A percentile compares a stretch with the other conserved stretches of the same genome.
Evolutionary conservation across 2,329 filamentous ascomycete species (phyloP).

Genomic region (Cladosporium oxysporum): DNA sequence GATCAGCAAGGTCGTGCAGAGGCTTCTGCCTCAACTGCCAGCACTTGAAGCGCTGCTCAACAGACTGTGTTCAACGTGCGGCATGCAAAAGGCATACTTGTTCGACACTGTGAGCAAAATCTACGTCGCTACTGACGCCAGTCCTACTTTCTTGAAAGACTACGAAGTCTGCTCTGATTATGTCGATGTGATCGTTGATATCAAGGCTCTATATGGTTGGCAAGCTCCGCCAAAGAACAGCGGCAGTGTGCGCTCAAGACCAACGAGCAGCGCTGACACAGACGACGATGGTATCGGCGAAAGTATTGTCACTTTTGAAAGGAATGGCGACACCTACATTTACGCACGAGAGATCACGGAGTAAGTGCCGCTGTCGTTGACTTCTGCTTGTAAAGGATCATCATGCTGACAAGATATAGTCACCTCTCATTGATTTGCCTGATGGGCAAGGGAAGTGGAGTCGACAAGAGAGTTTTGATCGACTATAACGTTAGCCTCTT

Average conservation of each 20-base stretch:
- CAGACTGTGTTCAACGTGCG: constrained; percentile 87
- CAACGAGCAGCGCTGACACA: constrained; percentile 12
- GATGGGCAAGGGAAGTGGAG: constrained; percentile 78
- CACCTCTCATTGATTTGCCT: constrained; percentile 82
- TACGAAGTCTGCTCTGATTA: constrained; percentile 99
- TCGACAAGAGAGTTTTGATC: constrained; percentile 79
- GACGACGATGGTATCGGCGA: constrained; percentile 46
- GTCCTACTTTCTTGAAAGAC: constrained; percentile 88
- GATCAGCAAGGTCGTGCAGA: constrained; percentile 97
- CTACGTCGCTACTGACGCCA: constrained; percentile 94
- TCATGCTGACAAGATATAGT: constrained; percentile 41
- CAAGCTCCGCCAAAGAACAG: constrained; percentile 44
- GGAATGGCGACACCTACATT: constrained; percentile 59
- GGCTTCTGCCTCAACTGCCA: constrained; percentile 88
- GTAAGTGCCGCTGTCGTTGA: constrained; percentile 46
- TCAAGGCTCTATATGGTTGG: constrained; percentile 93
- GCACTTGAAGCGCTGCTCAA: constrained; percentile 93
- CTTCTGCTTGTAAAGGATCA: constrained; percentile 17
- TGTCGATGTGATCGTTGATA: constrained; percentile 96
- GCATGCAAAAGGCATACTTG: constrained; percentile 96
- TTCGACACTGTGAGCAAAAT: constrained; percentile 98
- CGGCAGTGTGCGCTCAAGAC: constrained; percentile 8
- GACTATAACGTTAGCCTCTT: constrained; percentile 86
- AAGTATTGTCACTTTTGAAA: constrained; percentile 63
- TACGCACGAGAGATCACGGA: constrained; percentile 68